phyloP scores from a whole-genome alignment of 106 monocot genomes.

The Dactylorhiza incarnata region DNA sequence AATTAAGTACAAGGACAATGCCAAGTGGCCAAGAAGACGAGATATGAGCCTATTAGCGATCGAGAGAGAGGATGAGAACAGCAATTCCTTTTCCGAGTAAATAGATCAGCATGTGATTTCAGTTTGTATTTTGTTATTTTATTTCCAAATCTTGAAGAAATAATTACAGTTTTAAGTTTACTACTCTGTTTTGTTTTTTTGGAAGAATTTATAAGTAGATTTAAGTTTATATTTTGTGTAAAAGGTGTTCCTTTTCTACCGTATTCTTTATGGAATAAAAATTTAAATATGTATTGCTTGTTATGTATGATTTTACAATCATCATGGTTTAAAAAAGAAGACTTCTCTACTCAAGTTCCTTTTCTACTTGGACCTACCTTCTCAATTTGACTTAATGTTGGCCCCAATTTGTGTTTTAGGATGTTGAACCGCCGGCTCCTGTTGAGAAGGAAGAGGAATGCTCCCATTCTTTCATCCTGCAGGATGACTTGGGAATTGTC shows the following conservation, averaged over 20 bases:
- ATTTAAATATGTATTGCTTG: not conserved
- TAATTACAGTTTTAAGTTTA: not conserved
- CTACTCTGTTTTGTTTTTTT: not conserved
- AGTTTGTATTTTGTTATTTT: not conserved
- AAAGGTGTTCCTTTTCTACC: not conserved
- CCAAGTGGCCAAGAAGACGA: too few relatives aligned
- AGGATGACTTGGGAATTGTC: conserved; percentile 78
- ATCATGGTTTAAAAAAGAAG: not conserved
- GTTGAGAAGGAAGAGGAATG: conserved; percentile 44
- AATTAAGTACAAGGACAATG: too few relatives aligned
- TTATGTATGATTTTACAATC: not conserved
- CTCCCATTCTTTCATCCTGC: conserved; percentile 41
- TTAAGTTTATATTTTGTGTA: not conserved
- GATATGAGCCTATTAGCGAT: too few relatives aligned
- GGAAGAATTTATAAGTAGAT: too few relatives aligned
- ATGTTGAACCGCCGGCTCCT: conserved; percentile 11
- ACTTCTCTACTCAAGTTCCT: not conserved
- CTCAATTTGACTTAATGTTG: not conserved
- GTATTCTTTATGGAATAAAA: not conserved
- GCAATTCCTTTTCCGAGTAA: too few relatives aligned
- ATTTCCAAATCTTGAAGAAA: not conserved
- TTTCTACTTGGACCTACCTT: not conserved
- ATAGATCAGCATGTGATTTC: not conserved
- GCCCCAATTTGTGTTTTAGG: conserved; percentile 15
- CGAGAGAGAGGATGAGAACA: too few relatives aligned